Evolutionary conservation across 1,284 basidiomycete genomes (phyloP).

Genomic region (Trichosporon sp.): DNA sequence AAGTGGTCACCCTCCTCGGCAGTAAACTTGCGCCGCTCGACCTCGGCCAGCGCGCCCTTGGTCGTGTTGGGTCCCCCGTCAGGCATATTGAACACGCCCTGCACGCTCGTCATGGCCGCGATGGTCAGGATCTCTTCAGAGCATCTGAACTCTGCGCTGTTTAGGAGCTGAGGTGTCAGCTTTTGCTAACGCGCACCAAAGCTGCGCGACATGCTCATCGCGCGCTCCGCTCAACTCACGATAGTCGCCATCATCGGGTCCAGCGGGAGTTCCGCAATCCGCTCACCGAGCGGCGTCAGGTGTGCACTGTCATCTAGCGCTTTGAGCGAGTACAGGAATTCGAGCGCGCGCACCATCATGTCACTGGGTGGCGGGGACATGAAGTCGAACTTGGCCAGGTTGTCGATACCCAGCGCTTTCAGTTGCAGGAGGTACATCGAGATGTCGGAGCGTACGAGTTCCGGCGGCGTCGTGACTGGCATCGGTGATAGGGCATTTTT

Average conservation of each 20-base stretch:
- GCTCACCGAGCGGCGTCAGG: conserved; percentile 60
- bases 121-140: conserved; percentile 93
- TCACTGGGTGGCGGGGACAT: conserved; percentile 84
- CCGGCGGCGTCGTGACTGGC: conserved; percentile 74
- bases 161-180: conserved; percentile 67
- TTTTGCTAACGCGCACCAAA: background rate
- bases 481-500: conserved; percentile 58
- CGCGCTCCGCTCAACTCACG: conserved; percentile 47
- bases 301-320: conserved; percentile 61
- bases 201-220: too few relatives aligned
- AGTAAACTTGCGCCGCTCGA: conserved; percentile 91
- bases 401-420: conserved; percentile 91
- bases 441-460: conserved; percentile 86
- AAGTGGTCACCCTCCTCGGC: conserved; percentile 97
- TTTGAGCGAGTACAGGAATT: conserved; percentile 61
- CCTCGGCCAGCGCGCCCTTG: conserved; percentile 78
- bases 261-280: conserved; percentile 63
- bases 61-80: conserved; percentile 64
- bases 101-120: conserved; percentile 86
- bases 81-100: conserved; percentile 86
- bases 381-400: conserved; percentile 84
- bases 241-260: conserved; percentile 64
- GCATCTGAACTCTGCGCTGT: conserved; percentile 78
- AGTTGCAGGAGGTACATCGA: conserved; percentile 86
- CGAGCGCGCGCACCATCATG: conserved; percentile 78